A percentile compares a stretch with the other conserved stretches of the same genome.
phyloP scores from a whole-genome alignment of 257 asterid species.

The Petrea volubilis region DNA sequence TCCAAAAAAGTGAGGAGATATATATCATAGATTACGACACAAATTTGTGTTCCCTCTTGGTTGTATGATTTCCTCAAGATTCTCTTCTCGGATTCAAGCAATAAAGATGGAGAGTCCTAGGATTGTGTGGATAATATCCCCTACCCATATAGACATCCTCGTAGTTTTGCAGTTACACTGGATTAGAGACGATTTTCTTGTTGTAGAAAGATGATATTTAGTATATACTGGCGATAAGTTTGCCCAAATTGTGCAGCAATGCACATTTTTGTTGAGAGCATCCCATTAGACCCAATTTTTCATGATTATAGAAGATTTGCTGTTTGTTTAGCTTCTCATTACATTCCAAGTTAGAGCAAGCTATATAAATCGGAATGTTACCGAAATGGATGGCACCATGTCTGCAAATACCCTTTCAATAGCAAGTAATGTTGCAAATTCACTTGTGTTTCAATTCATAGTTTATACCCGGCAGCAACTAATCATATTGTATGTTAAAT shows the following conservation, averaged over 20 bases:
- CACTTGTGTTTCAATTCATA: no score
- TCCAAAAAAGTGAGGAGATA: slow-evolving; percentile 39
- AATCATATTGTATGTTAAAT: neutral
- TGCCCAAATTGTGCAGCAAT: neutral
- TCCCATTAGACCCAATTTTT: no score
- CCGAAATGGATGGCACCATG: no score
- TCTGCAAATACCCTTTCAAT: no score
- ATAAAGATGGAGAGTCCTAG: neutral
- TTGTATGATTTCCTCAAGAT: neutral
- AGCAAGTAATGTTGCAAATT: no score
- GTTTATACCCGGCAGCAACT: neutral
- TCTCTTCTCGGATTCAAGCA: neutral
- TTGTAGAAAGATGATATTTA: neutral
- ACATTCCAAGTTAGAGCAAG: no score
- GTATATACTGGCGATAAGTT: no score
- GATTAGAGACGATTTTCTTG: neutral
- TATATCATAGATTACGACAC: neutral
- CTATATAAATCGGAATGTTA: no score
- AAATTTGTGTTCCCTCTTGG: neutral
- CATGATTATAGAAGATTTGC: no score
- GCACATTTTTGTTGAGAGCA: neutral
- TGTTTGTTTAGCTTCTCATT: no score
- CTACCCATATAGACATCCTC: neutral
- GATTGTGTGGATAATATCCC: neutral
- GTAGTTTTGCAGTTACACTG: slow-evolving; percentile 10